These are phyloP conservation scores for Phytopythium helicoides DNA, from an alignment of 352 stramenopile genomes.

Conservation along the genomic window DNA sequence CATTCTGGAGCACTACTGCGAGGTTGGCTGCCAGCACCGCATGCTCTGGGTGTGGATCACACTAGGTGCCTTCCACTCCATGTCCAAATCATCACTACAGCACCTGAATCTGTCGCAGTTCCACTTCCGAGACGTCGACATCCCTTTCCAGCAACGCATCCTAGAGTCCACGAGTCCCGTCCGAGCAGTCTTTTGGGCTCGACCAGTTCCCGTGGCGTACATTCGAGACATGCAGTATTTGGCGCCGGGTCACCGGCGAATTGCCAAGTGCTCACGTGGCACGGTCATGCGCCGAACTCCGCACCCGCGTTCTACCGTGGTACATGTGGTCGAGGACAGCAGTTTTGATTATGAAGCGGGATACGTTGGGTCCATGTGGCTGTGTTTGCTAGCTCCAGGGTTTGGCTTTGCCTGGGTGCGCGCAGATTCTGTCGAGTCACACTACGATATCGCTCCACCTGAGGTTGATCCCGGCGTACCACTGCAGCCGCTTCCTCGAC, in stretches of 20 bases:
- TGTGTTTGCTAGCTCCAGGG: constrained; percentile 36
- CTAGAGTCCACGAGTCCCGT: constrained; percentile 19
- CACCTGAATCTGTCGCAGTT: constrained; percentile 26
- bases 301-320: constrained; percentile 5
- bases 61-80: constrained; percentile 36
- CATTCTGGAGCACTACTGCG: constrained; percentile 20
- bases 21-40: constrained; percentile 11
- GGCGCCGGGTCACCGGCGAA: constrained; percentile 14
- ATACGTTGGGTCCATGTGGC: constrained; percentile 13
- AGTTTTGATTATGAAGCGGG: constrained; percentile 33
- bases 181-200: constrained; percentile 8
- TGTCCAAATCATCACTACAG: constrained; percentile 22
- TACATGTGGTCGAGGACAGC: constrained; percentile 6
- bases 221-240: constrained; percentile 1
- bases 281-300: constrained; percentile 16
- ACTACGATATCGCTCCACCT: constrained; percentile 5
- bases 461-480: not conserved
- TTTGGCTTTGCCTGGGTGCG: constrained; percentile 31
- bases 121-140: constrained; percentile 8
- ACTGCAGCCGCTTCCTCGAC: constrained; percentile 1
- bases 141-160: constrained; percentile 10
- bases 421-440: not conserved
- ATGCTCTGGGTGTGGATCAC: constrained; percentile 42
- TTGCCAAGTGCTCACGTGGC: constrained; percentile 16
- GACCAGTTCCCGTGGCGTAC: no score